These are phyloP conservation scores for Ophiocordyceps australis DNA, from an alignment of 2,329 filamentous ascomycete species.

Conservation along the genomic window DNA sequence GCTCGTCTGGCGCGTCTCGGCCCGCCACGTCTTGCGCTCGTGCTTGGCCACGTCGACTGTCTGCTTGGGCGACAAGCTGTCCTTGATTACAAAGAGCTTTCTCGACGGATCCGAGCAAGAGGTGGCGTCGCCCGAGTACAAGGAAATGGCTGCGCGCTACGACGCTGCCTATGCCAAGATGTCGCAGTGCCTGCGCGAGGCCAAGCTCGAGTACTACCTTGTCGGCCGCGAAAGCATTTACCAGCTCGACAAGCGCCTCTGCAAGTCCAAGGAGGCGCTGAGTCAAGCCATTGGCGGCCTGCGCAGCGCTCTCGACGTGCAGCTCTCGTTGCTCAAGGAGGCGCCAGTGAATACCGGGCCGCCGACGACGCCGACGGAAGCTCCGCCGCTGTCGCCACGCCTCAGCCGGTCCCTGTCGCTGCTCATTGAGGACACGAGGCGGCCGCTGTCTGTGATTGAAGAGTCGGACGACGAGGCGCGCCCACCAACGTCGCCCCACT, in stretches of 20 bases:
- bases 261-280: slow-evolving; percentile 69
- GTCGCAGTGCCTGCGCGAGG: slow-evolving; percentile 62
- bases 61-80: slow-evolving; percentile 64
- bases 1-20: slow-evolving; percentile 60
- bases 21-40: slow-evolving; percentile 52
- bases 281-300: slow-evolving; percentile 82
- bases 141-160: slow-evolving; percentile 42
- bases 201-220: slow-evolving; percentile 77
- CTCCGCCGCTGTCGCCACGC: slow-evolving; percentile 3
- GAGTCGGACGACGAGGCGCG: slow-evolving; percentile 32
- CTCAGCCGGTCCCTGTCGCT: slow-evolving; percentile 10
- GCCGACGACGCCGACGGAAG: slow-evolving; percentile 1
- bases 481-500: slow-evolving; percentile 5
- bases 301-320: slow-evolving; percentile 73
- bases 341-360: slow-evolving; percentile 9
- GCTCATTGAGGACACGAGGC: slow-evolving; percentile 20
- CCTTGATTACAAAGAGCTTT: slow-evolving; percentile 67
- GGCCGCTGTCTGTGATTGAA: slow-evolving; percentile 41
- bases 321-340: slow-evolving; percentile 70
- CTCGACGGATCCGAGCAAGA: slow-evolving; percentile 69
- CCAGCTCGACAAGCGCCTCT: slow-evolving; percentile 57
- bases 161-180: slow-evolving; percentile 50
- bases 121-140: slow-evolving; percentile 47
- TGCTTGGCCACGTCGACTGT: slow-evolving; percentile 57
- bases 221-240: slow-evolving; percentile 67